Evolutionary conservation across 345 rosid genomes (phyloP).

Genomic region (Syzygium aqueum): DNA sequence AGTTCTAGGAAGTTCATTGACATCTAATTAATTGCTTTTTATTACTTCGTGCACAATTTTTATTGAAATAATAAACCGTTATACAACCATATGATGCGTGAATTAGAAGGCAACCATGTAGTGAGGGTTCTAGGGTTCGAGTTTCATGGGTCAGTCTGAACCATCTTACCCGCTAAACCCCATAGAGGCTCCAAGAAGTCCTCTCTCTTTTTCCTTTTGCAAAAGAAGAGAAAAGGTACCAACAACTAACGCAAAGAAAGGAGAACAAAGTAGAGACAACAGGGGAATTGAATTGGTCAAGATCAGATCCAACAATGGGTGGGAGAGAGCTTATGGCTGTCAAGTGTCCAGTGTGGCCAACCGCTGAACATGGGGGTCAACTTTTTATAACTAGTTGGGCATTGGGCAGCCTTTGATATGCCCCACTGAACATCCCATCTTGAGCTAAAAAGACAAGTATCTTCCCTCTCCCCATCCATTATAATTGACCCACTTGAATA

Average conservation of each 20-base stretch:
- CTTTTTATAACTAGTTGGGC: not conserved
- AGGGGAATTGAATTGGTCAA: not conserved
- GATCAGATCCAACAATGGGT: not conserved
- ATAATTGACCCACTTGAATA: not conserved
- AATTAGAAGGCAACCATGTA: not conserved
- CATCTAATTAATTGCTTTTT: not conserved
- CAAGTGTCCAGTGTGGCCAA: not conserved
- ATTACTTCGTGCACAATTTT: not conserved
- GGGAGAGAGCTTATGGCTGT: not conserved
- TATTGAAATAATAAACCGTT: not conserved
- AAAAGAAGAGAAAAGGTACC: not conserved
- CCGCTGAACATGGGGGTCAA: not conserved
- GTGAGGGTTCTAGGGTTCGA: not conserved
- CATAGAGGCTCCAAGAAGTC: not conserved
- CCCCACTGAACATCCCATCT: not conserved
- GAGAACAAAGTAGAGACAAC: not conserved
- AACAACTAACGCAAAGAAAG: not conserved
- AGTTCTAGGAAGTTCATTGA: not conserved
- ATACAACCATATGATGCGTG: not conserved
- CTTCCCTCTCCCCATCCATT: not conserved
- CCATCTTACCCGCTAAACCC: not conserved
- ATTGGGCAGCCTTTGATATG: not conserved
- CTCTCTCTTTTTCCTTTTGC: not conserved
- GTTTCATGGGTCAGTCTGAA: not conserved
- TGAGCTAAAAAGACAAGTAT: not conserved